phyloP scores from a whole-genome alignment of 768 basidiomycete genomes.

The Russula abietina region DNA sequence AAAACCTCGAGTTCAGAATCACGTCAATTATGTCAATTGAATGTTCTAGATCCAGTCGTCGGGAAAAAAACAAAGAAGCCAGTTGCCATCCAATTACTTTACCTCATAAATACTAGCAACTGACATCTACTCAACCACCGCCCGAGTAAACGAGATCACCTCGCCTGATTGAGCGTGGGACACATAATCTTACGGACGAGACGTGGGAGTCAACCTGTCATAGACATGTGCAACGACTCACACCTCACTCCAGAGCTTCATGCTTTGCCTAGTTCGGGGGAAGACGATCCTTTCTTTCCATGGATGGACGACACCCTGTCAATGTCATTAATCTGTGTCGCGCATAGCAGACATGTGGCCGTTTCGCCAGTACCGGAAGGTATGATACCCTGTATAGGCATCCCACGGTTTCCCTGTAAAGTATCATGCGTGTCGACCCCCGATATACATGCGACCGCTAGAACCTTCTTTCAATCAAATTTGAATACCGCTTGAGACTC shows the following conservation, averaged over 20 bases:
- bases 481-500: not conserved
- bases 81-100: not conserved
- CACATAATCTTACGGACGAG: not conserved
- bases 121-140: not conserved
- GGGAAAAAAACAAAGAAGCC: constrained; percentile 6
- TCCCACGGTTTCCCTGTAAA: not conserved
- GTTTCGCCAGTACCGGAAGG: not conserved
- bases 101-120: not conserved
- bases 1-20: constrained; percentile 15
- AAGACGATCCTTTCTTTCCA: constrained; percentile 4
- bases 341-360: not conserved
- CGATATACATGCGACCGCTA: not conserved
- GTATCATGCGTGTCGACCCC: not conserved
- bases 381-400: not conserved
- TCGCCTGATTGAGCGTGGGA: constrained; percentile 9
- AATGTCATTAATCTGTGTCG: not conserved
- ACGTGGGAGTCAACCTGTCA: not conserved
- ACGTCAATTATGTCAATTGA: constrained; percentile 11
- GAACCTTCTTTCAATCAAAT: not conserved
- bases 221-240: not conserved
- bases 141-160: not conserved
- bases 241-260: not conserved
- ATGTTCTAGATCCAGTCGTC: constrained; percentile 6
- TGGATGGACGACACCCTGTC: not conserved
- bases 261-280: not conserved